These are phyloP conservation scores for Mycena indigotica DNA, from an alignment of 768 basidiomycete genomes.

Conservation along the genomic window DNA sequence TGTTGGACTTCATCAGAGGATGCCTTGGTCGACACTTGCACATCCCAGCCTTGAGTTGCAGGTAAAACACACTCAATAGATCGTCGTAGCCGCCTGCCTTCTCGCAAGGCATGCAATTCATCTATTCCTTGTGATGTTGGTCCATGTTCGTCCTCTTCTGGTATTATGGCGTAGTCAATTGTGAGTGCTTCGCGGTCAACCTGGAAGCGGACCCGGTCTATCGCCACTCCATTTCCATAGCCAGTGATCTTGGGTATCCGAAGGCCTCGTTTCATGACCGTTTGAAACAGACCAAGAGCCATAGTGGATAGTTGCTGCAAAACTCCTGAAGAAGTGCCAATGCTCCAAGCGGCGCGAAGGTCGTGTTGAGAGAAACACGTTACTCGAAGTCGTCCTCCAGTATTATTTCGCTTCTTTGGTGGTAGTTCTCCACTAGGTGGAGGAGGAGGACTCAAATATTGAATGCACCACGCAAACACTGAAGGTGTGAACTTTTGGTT, in stretches of 20 bases:
- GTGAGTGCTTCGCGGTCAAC: conserved; percentile 80
- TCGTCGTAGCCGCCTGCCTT: conserved; percentile 69
- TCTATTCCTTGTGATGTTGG: conserved; percentile 53
- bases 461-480: conserved; percentile 96
- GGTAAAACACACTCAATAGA: conserved; percentile 84
- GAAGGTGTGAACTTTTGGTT: conserved; percentile 16
- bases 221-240: conserved; percentile 79
- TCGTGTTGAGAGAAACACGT: conserved; percentile 97
- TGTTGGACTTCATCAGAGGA: conserved; percentile 71
- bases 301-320: conserved; percentile 86
- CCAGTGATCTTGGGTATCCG: conserved; percentile 75
- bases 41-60: conserved; percentile 80
- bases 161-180: conserved; percentile 82
- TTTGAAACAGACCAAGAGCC: conserved; percentile 77
- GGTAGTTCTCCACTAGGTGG: conserved; percentile 31
- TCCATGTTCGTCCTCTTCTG: conserved; percentile 62
- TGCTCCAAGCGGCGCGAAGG: conserved; percentile 82
- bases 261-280: conserved; percentile 73
- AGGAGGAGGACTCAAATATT: conserved; percentile 51
- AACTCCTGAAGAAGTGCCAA: conserved; percentile 64
- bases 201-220: conserved; percentile 80
- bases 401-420: conserved; percentile 36
- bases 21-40: conserved; percentile 74
- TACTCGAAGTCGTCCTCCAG: conserved; percentile 59
- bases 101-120: conserved; percentile 64